Percentiles rank a stretch among this genome's conserved stretches.
phyloP scores from a whole-genome alignment of 164 flowering plant genomes.

The Macadamia integrifolia region DNA sequence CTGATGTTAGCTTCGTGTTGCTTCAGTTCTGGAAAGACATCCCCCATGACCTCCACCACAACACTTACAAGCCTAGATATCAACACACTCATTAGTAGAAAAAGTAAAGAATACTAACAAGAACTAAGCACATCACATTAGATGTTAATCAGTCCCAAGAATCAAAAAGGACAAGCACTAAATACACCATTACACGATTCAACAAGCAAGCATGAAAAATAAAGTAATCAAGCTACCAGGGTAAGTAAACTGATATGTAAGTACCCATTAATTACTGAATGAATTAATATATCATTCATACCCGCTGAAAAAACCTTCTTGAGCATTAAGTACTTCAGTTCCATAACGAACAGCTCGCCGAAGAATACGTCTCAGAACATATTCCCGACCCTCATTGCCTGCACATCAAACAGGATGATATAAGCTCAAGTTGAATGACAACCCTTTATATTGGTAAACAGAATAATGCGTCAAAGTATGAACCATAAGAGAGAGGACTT shows the following conservation, averaged over 20 bases:
- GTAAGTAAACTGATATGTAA: background rate
- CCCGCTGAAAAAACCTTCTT: slow-evolving; percentile 94
- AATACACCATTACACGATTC: slow-evolving; percentile 2
- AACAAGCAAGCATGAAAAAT: background rate
- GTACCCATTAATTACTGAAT: background rate
- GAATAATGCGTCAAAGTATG: background rate
- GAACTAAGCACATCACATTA: background rate
- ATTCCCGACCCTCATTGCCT: slow-evolving; percentile 99
- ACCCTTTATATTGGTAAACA: background rate
- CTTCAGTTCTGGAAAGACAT: slow-evolving; percentile 82
- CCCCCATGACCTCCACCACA: slow-evolving; percentile 79
- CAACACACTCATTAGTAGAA: slow-evolving; percentile 4
- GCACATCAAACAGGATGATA: slow-evolving; percentile 10
- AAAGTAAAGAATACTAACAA: background rate
- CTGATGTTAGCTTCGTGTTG: slow-evolving; percentile 61
- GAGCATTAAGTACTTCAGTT: slow-evolving; percentile 80
- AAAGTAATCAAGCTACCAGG: background rate
- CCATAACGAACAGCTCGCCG: slow-evolving; percentile 99
- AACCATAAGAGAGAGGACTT: no score
- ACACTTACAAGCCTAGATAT: slow-evolving; percentile 63
- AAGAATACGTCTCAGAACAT: slow-evolving; percentile 93
- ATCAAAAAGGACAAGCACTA: slow-evolving; percentile 1
- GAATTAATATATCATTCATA: slow-evolving; percentile 19
- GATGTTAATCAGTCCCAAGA: background rate
- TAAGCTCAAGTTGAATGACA: background rate